These are phyloP conservation scores for Daldinia loculata DNA, from an alignment of 495 filamentous ascomycete genomes.

Conservation along the genomic window DNA sequence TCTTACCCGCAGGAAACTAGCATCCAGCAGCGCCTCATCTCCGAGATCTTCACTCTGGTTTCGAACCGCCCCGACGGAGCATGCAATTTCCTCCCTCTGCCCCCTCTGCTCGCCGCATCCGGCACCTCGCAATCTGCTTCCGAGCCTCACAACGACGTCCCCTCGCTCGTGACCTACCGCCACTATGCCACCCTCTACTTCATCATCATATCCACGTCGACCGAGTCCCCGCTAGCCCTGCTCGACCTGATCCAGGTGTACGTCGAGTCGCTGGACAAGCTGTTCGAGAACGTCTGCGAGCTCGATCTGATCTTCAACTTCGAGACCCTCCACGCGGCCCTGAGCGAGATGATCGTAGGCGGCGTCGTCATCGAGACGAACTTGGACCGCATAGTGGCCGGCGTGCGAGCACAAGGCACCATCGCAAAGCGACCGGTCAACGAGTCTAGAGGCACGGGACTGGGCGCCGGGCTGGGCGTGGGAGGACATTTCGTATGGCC, in stretches of 20 bases:
- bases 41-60: slow-evolving; percentile 97
- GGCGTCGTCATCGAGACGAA: slow-evolving; percentile 96
- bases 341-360: slow-evolving; percentile 95
- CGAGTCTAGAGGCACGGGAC: slow-evolving; percentile 52
- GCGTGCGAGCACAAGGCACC: slow-evolving; percentile 79
- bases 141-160: slow-evolving; percentile 79
- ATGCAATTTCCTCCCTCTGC: slow-evolving; percentile 92
- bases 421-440: slow-evolving; percentile 76
- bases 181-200: slow-evolving; percentile 99
- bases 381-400: slow-evolving; percentile 84
- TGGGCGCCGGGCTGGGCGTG: slow-evolving; percentile 60
- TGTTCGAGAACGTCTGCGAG: slow-evolving; percentile 99
- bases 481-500: slow-evolving; percentile 67
- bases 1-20: slow-evolving; percentile 75
- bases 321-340: slow-evolving; percentile 89
- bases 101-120: slow-evolving; percentile 60
- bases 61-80: slow-evolving; percentile 84
- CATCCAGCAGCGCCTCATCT: slow-evolving; percentile 94
- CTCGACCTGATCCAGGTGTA: slow-evolving; percentile 98
- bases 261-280: slow-evolving; percentile 89
- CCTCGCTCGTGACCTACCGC: slow-evolving; percentile 96
- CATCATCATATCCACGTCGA: slow-evolving; percentile 97
- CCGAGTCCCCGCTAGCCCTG: slow-evolving; percentile 92
- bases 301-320: slow-evolving; percentile 98
- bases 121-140: slow-evolving; percentile 66